These are phyloP conservation scores for Boletellus sp. DNA, from an alignment of 768 basidiomycete species.

Conservation along the genomic window DNA sequence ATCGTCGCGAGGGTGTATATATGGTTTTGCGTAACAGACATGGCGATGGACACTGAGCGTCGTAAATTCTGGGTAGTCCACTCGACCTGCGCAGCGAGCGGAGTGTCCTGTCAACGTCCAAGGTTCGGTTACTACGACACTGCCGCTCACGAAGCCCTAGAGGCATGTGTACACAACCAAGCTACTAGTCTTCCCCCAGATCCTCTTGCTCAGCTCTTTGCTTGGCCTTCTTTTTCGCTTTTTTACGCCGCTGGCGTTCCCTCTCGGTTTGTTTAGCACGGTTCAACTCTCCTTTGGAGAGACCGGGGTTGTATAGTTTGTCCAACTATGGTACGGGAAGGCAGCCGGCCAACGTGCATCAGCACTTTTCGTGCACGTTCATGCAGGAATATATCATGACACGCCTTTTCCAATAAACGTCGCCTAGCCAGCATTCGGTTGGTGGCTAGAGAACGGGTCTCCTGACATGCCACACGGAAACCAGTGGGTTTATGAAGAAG, in stretches of 20 bases:
- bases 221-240: constrained; percentile 65
- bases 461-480: constrained; percentile 81
- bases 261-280: constrained; percentile 74
- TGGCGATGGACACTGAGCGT: not conserved
- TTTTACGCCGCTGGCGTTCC: constrained; percentile 71
- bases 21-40: constrained; percentile 36
- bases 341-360: constrained; percentile 11
- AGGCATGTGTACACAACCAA: not conserved
- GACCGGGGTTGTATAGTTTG: constrained; percentile 65
- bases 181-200: constrained; percentile 11
- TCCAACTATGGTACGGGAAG: constrained; percentile 52
- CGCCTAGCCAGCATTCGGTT: constrained; percentile 79
- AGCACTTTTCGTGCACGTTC: constrained; percentile 12
- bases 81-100: constrained; percentile 9
- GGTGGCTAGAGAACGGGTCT: constrained; percentile 76
- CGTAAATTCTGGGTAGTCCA: not conserved
- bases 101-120: constrained; percentile 14
- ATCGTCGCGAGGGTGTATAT: constrained; percentile 76
- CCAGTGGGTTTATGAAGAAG: constrained; percentile 87
- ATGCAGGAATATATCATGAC: constrained; percentile 31
- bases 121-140: not conserved
- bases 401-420: constrained; percentile 71
- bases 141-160: too few relatives aligned
- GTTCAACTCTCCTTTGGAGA: constrained; percentile 65
- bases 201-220: constrained; percentile 24